phyloP scores from a whole-genome alignment of 148 eudicot genomes.

The Amaranthus hypochondriacus region DNA sequence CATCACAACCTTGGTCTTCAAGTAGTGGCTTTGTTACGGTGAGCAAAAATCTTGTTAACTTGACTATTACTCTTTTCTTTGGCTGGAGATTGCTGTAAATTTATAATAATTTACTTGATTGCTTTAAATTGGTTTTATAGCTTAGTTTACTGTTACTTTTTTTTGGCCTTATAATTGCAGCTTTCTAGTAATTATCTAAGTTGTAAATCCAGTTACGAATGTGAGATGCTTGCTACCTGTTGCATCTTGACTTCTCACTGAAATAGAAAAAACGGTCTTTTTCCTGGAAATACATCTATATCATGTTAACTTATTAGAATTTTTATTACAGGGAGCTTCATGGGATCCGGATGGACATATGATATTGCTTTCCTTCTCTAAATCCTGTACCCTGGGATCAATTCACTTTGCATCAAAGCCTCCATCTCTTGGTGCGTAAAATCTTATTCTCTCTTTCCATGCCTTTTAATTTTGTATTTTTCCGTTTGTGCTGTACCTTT shows the following conservation, averaged over 20 bases:
- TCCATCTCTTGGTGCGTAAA: constrained; percentile 76
- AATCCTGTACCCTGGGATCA: constrained; percentile 76
- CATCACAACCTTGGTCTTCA: constrained; percentile 93
- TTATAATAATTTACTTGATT: background rate
- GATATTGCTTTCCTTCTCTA: constrained; percentile 82
- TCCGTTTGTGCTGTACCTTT: background rate
- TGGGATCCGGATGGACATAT: constrained; percentile 98
- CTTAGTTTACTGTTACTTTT: background rate
- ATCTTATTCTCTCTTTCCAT: background rate
- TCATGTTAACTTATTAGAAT: background rate
- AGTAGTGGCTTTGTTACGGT: constrained; percentile 87
- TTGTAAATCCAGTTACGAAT: background rate
- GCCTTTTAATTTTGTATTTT: background rate
- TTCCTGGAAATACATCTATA: background rate
- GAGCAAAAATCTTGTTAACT: constrained; percentile 22
- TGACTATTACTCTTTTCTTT: background rate
- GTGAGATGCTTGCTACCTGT: background rate
- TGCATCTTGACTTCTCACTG: background rate
- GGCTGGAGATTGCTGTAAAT: background rate
- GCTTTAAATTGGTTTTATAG: background rate
- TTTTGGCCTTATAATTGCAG: background rate
- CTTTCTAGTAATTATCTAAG: background rate
- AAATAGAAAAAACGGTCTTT: background rate
- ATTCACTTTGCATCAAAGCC: constrained; percentile 95
- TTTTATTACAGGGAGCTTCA: constrained; percentile 64